Conservation (phyloP, 306 rosid genomes). For the Quillaja saponaria region DNA sequence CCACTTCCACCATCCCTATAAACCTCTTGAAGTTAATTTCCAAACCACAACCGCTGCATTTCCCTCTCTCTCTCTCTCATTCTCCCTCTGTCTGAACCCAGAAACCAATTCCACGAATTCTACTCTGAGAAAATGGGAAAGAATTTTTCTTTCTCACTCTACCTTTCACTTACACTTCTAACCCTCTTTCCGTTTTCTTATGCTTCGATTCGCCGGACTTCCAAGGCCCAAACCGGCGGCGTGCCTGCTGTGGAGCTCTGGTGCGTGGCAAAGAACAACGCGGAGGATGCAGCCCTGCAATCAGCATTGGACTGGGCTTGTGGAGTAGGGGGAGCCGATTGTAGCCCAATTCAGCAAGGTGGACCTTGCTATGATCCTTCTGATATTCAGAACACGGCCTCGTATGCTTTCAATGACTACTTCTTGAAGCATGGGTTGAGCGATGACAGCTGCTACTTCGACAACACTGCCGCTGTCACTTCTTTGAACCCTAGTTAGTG, state of each 20-base stretch:
- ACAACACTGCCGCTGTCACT: slow-evolving; percentile 70
- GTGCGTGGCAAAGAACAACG: slow-evolving; percentile 98
- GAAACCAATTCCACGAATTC: neutral
- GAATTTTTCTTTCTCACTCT: slow-evolving; percentile 9
- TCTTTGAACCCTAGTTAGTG: slow-evolving; percentile 78
- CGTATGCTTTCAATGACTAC: slow-evolving; percentile 81
- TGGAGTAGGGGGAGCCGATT: slow-evolving; percentile 76
- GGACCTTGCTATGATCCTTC: slow-evolving; percentile 73
- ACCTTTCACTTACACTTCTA: slow-evolving; percentile 14
- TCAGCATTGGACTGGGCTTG: slow-evolving; percentile 88
- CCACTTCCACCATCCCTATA: slow-evolving; percentile 19
- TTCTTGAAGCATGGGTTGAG: slow-evolving; percentile 68
- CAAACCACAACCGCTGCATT: slow-evolving; percentile 28
- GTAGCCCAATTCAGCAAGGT: slow-evolving; percentile 74
- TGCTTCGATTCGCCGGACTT: slow-evolving; percentile 20
- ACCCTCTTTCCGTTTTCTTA: slow-evolving; percentile 22
- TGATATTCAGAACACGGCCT: slow-evolving; percentile 64
- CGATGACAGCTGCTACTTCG: slow-evolving; percentile 73
- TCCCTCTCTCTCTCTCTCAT: neutral
- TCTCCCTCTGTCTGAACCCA: neutral
- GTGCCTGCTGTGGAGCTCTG: slow-evolving; percentile 60
- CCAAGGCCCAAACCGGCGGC: slow-evolving; percentile 33
- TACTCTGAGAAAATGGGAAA: slow-evolving; percentile 34
- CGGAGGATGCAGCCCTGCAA: slow-evolving; percentile 71
- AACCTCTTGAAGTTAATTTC: slow-evolving; percentile 1